Evolutionary conservation across 352 stramenopile species (phyloP), one percentile per base, ranked within the genome.

Genomic region (Phytopythium mirpurense): DNA sequence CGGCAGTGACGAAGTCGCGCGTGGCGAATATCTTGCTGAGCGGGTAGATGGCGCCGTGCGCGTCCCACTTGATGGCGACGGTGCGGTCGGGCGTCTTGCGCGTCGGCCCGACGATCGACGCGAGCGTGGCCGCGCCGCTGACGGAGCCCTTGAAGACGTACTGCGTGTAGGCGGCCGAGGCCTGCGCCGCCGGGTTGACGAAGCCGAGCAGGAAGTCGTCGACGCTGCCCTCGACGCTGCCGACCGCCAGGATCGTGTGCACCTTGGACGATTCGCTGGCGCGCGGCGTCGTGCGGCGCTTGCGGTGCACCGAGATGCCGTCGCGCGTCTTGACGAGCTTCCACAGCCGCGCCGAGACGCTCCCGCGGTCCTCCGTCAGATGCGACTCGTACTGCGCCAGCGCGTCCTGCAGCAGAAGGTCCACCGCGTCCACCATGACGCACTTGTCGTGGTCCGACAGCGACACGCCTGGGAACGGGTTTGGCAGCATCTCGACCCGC

Each of bases 321-420:
- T 75, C 63, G 23, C 60, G 54, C 11, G 41, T 62, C 35, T 71
- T 71, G 50, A 72, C 60, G 11, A 67, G 50, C 32, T 76, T 76
- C 67, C 67, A 76, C 12, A 59, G 16, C 3, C 52, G 51, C 9
- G 51, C 6, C 42, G 72, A 48, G 26, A 73, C 62, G 9, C 46
- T 31, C 54, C 54, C 65, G 46, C 59, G 64, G 43, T 63, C 61
- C 19, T 70, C 63, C 35, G 58, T 61, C 6, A 68, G 43, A 37
- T 73, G 66, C 2, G 67, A 53, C 40, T 74, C 68, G 41, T 72
- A 77, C 23, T 64, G 61, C 1, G 50, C 43, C 15, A 77, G 34
- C 32, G 47, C 47, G 19, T 54, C 47, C 12, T 54, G 47, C 32
- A 54, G 47, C 34, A 54, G 47, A 31, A 54, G 47, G 14, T 54